These are phyloP conservation scores for Trichophyton verrucosum DNA, from an alignment of 2,329 filamentous ascomycete species.

Conservation along the genomic window DNA sequence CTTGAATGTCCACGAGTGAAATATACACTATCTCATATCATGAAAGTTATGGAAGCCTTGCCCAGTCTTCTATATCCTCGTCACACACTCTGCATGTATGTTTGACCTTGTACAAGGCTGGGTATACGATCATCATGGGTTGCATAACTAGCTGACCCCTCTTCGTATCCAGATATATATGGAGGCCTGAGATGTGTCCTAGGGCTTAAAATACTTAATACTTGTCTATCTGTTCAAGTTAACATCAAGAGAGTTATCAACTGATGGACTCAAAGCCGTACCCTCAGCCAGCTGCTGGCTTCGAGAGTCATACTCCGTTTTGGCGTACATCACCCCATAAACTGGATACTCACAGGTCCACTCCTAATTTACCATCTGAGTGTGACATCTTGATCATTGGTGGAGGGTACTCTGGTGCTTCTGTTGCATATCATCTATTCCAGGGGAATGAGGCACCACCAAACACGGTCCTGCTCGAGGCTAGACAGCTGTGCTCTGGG, in stretches of 20 bases:
- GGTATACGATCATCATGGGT: too few species aligned
- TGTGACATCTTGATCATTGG: slow-evolving; percentile 39
- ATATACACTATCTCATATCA: too few species aligned
- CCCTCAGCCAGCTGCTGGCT: neutral
- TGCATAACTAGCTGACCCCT: too few species aligned
- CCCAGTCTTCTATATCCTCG: too few species aligned
- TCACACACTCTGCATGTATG: too few species aligned
- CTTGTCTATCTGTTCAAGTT: too few species aligned
- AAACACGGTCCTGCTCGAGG: slow-evolving; percentile 31
- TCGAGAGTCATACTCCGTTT: slow-evolving; percentile 18
- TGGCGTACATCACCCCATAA: slow-evolving; percentile 32
- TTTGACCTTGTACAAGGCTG: too few species aligned
- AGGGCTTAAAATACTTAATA: too few species aligned
- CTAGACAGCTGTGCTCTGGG: slow-evolving; percentile 31
- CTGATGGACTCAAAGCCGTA: neutral
- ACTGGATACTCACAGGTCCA: slow-evolving; percentile 33
- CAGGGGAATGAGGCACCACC: slow-evolving; percentile 16
- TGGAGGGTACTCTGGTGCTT: slow-evolving; percentile 36
- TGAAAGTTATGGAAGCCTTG: too few species aligned
- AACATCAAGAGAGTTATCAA: neutral
- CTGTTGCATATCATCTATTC: slow-evolving; percentile 34
- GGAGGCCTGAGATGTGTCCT: too few species aligned
- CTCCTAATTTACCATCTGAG: slow-evolving; percentile 26
- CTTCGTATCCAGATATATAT: too few species aligned
- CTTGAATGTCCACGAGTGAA: too few species aligned